Evolutionary conservation across 257 asterid species (phyloP).

Genomic region (Salvia hispanica): DNA sequence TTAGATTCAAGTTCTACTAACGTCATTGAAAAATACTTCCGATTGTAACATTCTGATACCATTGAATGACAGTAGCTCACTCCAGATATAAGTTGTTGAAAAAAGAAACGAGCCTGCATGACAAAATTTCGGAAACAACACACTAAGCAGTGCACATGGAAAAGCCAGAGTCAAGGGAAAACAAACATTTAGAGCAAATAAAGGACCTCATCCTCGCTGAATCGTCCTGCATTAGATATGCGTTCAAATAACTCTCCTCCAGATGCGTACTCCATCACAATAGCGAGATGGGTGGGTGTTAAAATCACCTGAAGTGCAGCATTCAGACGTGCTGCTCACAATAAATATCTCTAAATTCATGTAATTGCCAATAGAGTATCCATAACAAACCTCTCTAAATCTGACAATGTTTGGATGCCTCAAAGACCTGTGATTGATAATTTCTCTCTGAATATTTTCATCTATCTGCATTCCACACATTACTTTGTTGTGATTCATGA

Average conservation of each 20-base stretch:
- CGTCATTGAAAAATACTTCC: conserved; percentile 8
- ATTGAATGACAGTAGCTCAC: conserved; percentile 43
- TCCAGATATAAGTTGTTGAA: conserved; percentile 46
- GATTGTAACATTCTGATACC: conserved; percentile 29
- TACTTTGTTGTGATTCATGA: neutral
- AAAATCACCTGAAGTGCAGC: conserved; percentile 56
- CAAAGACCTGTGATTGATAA: conserved; percentile 68
- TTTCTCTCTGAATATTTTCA: conserved; percentile 72
- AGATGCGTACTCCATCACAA: conserved; percentile 79
- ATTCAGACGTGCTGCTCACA: conserved; percentile 22
- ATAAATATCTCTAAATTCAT: neutral
- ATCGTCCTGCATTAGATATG: conserved; percentile 66
- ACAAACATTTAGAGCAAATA: conserved; percentile 13
- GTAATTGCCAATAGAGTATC: conserved; percentile 13
- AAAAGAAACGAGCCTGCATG: conserved; percentile 71
- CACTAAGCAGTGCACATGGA: conserved; percentile 5
- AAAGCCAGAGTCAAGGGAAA: neutral
- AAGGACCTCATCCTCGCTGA: conserved; percentile 71
- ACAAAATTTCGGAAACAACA: conserved; percentile 4
- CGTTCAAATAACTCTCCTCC: conserved; percentile 78
- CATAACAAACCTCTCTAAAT: conserved; percentile 58
- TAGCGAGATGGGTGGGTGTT: conserved; percentile 78
- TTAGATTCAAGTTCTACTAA: conserved; percentile 14
- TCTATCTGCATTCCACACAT: conserved; percentile 55
- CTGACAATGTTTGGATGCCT: conserved; percentile 73